phyloP scores from a whole-genome alignment of 164 flowering plant species.

The Umbellularia californica region DNA sequence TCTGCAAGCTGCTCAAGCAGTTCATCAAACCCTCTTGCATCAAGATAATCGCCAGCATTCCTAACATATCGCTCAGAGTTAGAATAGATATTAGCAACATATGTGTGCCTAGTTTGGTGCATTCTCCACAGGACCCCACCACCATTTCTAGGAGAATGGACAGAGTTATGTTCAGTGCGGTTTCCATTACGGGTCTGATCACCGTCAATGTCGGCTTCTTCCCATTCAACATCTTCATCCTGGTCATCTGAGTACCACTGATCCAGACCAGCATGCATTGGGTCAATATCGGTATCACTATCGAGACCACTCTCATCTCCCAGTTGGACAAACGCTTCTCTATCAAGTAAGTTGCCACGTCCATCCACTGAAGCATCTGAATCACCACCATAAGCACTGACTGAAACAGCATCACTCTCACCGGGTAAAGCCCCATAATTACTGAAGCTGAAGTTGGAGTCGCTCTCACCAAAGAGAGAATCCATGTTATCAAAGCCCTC shows the following conservation, averaged over 20 bases:
- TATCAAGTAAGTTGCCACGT: conserved; percentile 35
- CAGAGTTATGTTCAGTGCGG: conserved; percentile 6
- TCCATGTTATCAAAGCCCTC: conserved; percentile 54
- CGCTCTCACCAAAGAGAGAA: conserved; percentile 70
- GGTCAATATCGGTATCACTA: conserved; percentile 86
- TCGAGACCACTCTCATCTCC: conserved; percentile 43
- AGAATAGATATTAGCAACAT: conserved; percentile 20
- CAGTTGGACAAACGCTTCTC: conserved; percentile 38
- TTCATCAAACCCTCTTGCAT: conserved; percentile 54
- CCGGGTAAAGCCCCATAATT: conserved; percentile 41
- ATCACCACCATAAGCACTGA: conserved; percentile 60
- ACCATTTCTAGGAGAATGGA: background rate
- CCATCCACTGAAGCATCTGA: conserved; percentile 77
- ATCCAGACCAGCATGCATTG: conserved; percentile 74
- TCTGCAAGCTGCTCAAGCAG: conserved; percentile 57
- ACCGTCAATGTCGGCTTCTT: conserved; percentile 38
- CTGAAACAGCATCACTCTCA: conserved; percentile 63
- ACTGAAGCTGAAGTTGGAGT: conserved; percentile 59
- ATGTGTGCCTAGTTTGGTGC: conserved; percentile 28
- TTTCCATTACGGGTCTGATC: conserved; percentile 9
- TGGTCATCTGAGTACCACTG: conserved; percentile 64
- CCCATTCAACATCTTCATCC: conserved; percentile 54
- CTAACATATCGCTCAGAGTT: conserved; percentile 34
- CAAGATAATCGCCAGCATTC: conserved; percentile 46
- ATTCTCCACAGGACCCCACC: conserved; percentile 26